These are phyloP conservation scores for Coelastrella sp. DNA, from an alignment of 139 green algal species.

Conservation along the genomic window DNA sequence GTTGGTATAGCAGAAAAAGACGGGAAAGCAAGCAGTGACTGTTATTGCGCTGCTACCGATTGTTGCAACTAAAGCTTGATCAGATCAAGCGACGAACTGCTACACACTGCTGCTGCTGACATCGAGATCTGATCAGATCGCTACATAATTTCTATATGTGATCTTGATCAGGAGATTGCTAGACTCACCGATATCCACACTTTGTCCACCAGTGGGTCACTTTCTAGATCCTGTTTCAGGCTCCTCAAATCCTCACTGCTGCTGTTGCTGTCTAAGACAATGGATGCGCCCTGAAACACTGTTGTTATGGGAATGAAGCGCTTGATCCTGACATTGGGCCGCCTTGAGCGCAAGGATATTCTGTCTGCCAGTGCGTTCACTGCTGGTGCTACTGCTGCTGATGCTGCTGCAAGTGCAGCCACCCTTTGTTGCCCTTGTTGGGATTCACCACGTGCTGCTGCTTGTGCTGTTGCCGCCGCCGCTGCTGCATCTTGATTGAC, in stretches of 20 bases:
- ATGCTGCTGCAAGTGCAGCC: background rate
- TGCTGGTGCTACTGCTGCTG: background rate
- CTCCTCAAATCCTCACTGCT: background rate
- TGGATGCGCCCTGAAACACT: slow-evolving; percentile 2
- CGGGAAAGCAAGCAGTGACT: background rate
- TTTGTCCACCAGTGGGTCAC: background rate
- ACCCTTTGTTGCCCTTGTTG: background rate
- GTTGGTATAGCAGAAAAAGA: too few species aligned
- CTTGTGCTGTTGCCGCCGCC: background rate
- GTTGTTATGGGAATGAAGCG: background rate
- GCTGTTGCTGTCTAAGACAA: background rate
- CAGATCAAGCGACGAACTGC: too few species aligned
- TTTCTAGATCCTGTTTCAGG: slow-evolving; percentile 12
- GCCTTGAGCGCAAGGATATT: background rate
- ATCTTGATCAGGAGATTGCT: background rate
- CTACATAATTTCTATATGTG: too few species aligned
- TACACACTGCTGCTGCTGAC: background rate
- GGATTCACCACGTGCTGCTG: background rate
- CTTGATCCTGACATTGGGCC: background rate
- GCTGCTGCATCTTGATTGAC: background rate
- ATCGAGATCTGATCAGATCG: too few species aligned
- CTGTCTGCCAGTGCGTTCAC: background rate
- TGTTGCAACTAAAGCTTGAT: too few species aligned
- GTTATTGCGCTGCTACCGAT: background rate
- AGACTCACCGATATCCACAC: slow-evolving; percentile 29